Evolutionary conservation across 1,139 yeast genomes (phyloP).

Genomic region (Kodamaea derodonti): DNA sequence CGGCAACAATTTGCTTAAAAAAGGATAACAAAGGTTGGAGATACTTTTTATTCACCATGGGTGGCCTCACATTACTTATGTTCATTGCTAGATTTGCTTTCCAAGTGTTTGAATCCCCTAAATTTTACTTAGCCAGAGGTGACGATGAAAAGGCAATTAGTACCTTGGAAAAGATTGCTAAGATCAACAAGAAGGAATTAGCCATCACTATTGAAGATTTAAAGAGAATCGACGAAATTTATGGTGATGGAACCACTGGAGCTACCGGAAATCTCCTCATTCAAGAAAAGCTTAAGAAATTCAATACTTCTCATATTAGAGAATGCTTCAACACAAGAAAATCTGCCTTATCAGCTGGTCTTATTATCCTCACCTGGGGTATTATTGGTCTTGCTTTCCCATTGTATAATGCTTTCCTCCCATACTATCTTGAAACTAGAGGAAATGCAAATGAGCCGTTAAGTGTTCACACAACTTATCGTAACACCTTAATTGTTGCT

Average conservation of each 20-base stretch:
- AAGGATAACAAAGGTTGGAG: slow-evolving; percentile 44
- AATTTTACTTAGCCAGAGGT: slow-evolving; percentile 37
- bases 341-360: slow-evolving; percentile 29
- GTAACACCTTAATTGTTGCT: slow-evolving; percentile 39
- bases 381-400: slow-evolving; percentile 46
- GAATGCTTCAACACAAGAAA: slow-evolving; percentile 34
- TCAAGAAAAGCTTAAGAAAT: slow-evolving; percentile 25
- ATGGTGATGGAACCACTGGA: slow-evolving; percentile 4
- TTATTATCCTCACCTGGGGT: slow-evolving; percentile 41
- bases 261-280: slow-evolving; percentile 16
- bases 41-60: slow-evolving; percentile 40
- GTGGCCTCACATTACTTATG: slow-evolving; percentile 38
- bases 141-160: slow-evolving; percentile 34
- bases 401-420: slow-evolving; percentile 41
- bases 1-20: slow-evolving; percentile 21
- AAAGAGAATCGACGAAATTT: slow-evolving; percentile 21
- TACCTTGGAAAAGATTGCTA: slow-evolving; percentile 34
- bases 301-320: slow-evolving; percentile 29
- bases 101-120: slow-evolving; percentile 38
- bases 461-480: slow-evolving; percentile 33
- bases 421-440: slow-evolving; percentile 33
- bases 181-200: slow-evolving; percentile 23
- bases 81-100: slow-evolving; percentile 34
- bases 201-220: slow-evolving; percentile 32
- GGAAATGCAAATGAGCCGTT: slow-evolving; percentile 30